These are phyloP conservation scores for Pseudophaeomoniella oleicola DNA, from an alignment of 2,329 filamentous ascomycete species.

Conservation along the genomic window DNA sequence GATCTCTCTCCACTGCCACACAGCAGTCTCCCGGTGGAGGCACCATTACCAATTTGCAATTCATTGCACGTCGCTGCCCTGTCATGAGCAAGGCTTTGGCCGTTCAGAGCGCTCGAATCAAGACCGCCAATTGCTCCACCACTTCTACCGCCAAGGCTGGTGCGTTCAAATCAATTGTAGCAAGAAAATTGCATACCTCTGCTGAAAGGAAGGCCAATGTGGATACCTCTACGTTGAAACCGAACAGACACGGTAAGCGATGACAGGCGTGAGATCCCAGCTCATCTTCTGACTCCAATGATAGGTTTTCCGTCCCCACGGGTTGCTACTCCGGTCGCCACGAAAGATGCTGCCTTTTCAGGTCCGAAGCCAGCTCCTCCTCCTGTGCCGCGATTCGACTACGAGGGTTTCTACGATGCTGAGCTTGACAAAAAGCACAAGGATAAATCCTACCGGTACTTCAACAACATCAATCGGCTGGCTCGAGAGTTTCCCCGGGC, in stretches of 20 bases:
- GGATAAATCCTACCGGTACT: conserved; percentile 99
- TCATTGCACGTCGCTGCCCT: conserved; percentile 85
- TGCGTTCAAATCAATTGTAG: conserved; percentile 18
- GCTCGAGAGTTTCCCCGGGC: conserved; percentile 92
- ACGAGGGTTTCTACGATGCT: conserved; percentile 71
- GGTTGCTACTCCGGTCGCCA: conserved; percentile 1
- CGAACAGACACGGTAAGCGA: conserved; percentile 34
- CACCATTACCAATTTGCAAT: conserved; percentile 92
- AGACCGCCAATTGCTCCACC: conserved; percentile 22
- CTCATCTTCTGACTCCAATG: conserved; percentile 5
- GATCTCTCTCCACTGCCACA: conserved; percentile 61
- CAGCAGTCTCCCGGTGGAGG: conserved; percentile 63
- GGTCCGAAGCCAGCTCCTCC: conserved; percentile 34
- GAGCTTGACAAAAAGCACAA: conserved; percentile 98
- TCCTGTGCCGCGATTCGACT: conserved; percentile 57
- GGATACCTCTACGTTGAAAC: conserved; percentile 38
- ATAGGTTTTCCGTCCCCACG: background rate
- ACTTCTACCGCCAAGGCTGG: conserved; percentile 16
- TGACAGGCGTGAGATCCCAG: conserved; percentile 1
- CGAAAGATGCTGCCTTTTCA: conserved; percentile 15
- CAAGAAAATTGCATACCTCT: conserved; percentile 59
- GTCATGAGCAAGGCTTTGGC: conserved; percentile 97
- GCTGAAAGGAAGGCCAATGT: conserved; percentile 64
- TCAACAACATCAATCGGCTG: conserved; percentile 99
- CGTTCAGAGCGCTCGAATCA: conserved; percentile 48